A percentile compares a stretch with the other conserved stretches of the same genome.
phyloP scores from a whole-genome alignment of 2,329 filamentous ascomycete genomes.

The Tolypocladium paradoxum region DNA sequence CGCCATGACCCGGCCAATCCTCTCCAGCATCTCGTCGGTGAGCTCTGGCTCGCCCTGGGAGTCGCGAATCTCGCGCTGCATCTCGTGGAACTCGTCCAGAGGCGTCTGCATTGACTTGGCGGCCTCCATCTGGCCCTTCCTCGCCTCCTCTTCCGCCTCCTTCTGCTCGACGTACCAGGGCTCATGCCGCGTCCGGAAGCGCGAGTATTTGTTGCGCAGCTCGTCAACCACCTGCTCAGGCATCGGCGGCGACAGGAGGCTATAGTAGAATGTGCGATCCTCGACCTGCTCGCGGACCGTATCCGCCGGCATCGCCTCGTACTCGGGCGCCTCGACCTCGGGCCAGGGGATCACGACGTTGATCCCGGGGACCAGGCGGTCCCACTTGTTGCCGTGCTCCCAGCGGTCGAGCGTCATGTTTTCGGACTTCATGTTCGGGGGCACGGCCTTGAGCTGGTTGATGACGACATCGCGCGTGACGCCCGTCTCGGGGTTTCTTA shows the following conservation, averaged over 20 bases:
- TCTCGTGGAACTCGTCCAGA: slow-evolving; percentile 47
- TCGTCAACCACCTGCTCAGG: slow-evolving; percentile 72
- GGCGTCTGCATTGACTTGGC: slow-evolving; percentile 39
- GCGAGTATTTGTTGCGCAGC: slow-evolving; percentile 71
- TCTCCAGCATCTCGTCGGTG: slow-evolving; percentile 47
- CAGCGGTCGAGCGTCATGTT: slow-evolving; percentile 31
- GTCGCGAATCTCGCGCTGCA: slow-evolving; percentile 39
- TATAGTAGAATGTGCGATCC: slow-evolving; percentile 65
- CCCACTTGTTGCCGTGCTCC: slow-evolving; percentile 31
- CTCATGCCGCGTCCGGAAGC: slow-evolving; percentile 73
- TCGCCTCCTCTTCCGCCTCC: slow-evolving; percentile 43
- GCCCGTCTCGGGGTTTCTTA: slow-evolving; percentile 56
- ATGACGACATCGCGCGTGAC: slow-evolving; percentile 64
- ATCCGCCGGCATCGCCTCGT: slow-evolving; percentile 51
- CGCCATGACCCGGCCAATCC: slow-evolving; percentile 51
- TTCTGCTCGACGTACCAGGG: slow-evolving; percentile 58
- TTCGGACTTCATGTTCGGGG: slow-evolving; percentile 33
- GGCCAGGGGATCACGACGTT: slow-evolving; percentile 73
- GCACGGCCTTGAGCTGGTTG: slow-evolving; percentile 51
- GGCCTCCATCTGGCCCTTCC: slow-evolving; percentile 23
- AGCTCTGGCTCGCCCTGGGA: slow-evolving; percentile 45
- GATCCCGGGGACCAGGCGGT: slow-evolving; percentile 57
- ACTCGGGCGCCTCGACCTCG: slow-evolving; percentile 34
- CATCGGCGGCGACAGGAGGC: slow-evolving; percentile 66
- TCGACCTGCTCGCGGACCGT: slow-evolving; percentile 70